These are phyloP conservation scores for Ascosphaera aggregata DNA, from an alignment of 2,329 filamentous ascomycete genomes.

Conservation along the genomic window DNA sequence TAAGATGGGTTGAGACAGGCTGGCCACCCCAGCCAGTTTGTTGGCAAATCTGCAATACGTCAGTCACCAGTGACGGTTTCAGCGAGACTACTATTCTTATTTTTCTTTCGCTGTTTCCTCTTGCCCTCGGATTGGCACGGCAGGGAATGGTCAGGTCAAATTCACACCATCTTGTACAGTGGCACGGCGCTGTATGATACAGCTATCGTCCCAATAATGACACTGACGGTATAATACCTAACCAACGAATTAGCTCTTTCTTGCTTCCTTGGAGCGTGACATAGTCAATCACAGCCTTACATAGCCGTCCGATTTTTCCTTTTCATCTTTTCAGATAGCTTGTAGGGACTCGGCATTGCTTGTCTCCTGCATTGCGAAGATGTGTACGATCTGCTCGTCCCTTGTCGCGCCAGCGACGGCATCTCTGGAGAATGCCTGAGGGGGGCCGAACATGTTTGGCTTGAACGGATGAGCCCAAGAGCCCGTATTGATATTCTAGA, in stretches of 20 bases:
- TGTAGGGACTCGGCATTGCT: too few species aligned
- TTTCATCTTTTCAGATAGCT: too few species aligned
- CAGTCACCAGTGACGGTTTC: background rate
- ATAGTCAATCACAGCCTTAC: conserved; percentile 13
- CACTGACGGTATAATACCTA: conserved; percentile 39
- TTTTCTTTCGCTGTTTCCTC: too few species aligned
- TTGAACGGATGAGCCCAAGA: too few species aligned
- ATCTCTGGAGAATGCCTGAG: too few species aligned
- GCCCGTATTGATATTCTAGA: too few species aligned
- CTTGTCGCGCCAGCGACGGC: too few species aligned
- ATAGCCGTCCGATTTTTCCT: conserved; percentile 32
- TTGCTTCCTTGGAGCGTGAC: conserved; percentile 1
- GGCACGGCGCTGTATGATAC: conserved; percentile 43
- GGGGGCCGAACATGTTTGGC: too few species aligned
- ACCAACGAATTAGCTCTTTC: conserved; percentile 3
- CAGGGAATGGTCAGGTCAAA: too few species aligned
- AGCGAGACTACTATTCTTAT: conserved; percentile 1
- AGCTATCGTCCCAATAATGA: conserved; percentile 38
- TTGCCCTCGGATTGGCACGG: too few species aligned
- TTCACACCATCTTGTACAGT: conserved; percentile 39
- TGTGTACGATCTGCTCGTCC: too few species aligned
- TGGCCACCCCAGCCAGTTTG: conserved; percentile 65
- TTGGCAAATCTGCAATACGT: conserved; percentile 22
- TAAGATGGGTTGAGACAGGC: conserved; percentile 59
- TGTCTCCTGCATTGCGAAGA: too few species aligned